Base-by-base conservation (phyloP, 2,329 filamentous ascomycete genomes). In the Thermothelomyces thermophilus region DNA sequence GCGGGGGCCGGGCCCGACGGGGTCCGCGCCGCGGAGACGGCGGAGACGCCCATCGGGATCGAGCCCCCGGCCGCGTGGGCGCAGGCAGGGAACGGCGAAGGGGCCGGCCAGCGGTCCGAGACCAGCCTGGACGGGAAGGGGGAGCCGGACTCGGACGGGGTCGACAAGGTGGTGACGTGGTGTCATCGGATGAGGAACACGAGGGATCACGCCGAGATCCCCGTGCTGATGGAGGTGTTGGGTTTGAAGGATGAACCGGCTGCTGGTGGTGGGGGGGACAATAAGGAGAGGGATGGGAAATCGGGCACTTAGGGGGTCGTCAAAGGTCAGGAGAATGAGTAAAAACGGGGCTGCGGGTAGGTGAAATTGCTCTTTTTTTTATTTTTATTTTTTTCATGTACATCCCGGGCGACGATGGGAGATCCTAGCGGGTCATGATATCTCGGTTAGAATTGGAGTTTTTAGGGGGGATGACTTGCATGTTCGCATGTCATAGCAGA, bases 181-280 rank as follows among this genome's bases (percentile, higher is more conserved):
- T 90, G 84, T 60, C 86, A 91, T 68, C 75, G 87, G 24, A 94
- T 94, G 87, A 74, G 74, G 62, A 86, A 80, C 50, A 91, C 87
- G 11, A 71, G 87, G 42, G 87, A 90, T 58, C 88, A 94, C 63
- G 77, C 79, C 1, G 86, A 90, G 70, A 72, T 90, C 1, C 73
- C 75, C 0, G 82, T 83, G 64, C 60, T 90, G 48, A 78, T 80
- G 68, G 71, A 77, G 58, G 66, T 87, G 11, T 64, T 89, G 40
- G 83, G 83, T 0, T 59, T 84, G 5, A 71, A 76, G 42, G 72
- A 67, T 2, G 60, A 67, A 26, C 35, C 69, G 67, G 3, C 55
- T 66, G 58, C 56, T 67, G 0, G 68, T 65, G 34, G 40, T 78
- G 73, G 74, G 66, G 56, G 74, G 75, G 3, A 52, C 76, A 10